These are phyloP conservation scores for Atalantia buxifolia DNA, from an alignment of 345 rosid species.

Conservation along the genomic window DNA sequence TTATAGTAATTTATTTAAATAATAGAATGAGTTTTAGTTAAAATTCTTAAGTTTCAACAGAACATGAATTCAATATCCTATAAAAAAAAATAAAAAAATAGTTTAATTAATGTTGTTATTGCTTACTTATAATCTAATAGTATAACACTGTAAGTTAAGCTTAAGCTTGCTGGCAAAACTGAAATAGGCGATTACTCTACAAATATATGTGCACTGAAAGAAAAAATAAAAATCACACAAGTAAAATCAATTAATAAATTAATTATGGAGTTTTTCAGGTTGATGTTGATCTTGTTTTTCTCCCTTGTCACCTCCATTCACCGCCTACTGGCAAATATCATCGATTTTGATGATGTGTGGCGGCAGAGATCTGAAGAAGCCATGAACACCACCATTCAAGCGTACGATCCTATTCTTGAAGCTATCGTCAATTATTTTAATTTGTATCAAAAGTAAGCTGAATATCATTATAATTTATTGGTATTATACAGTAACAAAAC, in stretches of 20 bases:
- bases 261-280: conserved; percentile 3
- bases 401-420: too few relatives aligned
- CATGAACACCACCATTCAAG: too few relatives aligned
- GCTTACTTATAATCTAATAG: not conserved
- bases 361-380: conserved; percentile 31
- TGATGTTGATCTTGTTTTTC: conserved; percentile 22
- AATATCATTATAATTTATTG: too few relatives aligned
- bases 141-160: not conserved
- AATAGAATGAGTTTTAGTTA: too few relatives aligned
- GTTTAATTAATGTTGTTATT: not conserved
- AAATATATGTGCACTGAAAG: not conserved
- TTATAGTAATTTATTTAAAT: too few relatives aligned
- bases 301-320: conserved; percentile 22
- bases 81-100: not conserved
- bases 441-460: conserved; percentile 14
- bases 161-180: not conserved
- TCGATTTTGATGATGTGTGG: conserved; percentile 51
- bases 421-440: too few relatives aligned
- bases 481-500: too few relatives aligned
- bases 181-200: not conserved
- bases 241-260: not conserved
- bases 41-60: not conserved
- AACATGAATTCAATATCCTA: not conserved
- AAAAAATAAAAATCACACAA: too few relatives aligned
- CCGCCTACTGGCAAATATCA: conserved; percentile 24